A percentile compares a stretch with the other conserved stretches of the same genome.
phyloP scores from a whole-genome alignment of 768 basidiomycete species.

The Astraeus odoratus region DNA sequence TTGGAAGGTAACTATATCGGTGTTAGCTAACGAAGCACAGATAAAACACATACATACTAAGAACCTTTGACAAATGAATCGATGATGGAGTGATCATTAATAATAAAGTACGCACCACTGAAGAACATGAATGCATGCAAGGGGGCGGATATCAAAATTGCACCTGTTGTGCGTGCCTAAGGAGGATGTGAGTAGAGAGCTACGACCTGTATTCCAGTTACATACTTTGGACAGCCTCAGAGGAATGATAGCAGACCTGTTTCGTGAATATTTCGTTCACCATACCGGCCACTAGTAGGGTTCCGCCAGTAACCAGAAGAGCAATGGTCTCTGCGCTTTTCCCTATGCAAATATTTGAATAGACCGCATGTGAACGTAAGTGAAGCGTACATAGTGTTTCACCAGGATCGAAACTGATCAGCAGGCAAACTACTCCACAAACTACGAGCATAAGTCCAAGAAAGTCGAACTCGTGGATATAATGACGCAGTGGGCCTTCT shows the following conservation, averaged over 20 bases:
- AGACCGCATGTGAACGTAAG: neutral
- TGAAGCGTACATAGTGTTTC: conserved; percentile 24
- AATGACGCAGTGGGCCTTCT: conserved; percentile 24
- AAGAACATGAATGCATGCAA: conserved; percentile 30
- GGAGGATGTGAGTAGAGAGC: neutral
- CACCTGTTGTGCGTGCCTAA: conserved; percentile 33
- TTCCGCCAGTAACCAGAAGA: conserved; percentile 29
- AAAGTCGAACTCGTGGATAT: conserved; percentile 33
- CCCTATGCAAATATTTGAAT: conserved; percentile 18
- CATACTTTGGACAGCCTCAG: conserved; percentile 31
- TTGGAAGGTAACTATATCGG: conserved; percentile 28
- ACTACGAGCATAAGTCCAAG: conserved; percentile 31
- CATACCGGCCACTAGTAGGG: conserved; percentile 22
- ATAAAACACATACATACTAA: conserved; percentile 16
- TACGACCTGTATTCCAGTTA: neutral
- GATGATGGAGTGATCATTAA: neutral
- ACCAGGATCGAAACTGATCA: conserved; percentile 33
- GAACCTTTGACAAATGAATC: conserved; percentile 9
- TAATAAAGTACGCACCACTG: conserved; percentile 13
- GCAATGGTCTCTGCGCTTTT: conserved; percentile 26
- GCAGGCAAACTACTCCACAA: conserved; percentile 29
- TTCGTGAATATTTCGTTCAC: conserved; percentile 31
- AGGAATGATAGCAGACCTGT: conserved; percentile 31
- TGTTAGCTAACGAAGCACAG: conserved; percentile 2
- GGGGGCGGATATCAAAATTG: conserved; percentile 26